Base-by-base conservation (phyloP, 2,329 filamentous ascomycete genomes). In the Trichoderma brevicompactum region DNA sequence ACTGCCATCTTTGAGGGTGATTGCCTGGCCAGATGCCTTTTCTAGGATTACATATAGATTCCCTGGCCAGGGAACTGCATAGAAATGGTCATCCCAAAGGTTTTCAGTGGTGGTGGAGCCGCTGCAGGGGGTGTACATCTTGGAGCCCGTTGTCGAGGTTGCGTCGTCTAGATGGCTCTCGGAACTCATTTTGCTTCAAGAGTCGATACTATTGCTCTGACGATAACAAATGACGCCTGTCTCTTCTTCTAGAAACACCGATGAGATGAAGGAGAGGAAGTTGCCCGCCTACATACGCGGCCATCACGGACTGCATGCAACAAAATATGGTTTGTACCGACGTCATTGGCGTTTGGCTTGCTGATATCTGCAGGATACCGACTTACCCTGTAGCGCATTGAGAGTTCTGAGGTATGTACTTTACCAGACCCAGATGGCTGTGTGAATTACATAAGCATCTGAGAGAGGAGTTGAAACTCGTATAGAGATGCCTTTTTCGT, bases 41-140 rank as follows among this genome's bases (percentile, higher is more conserved):
- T 61, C 17, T 1, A 38, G 5, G n/a, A 61, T 61, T 4, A 19
- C 13, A 8, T 48, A 49, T 10, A 48, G 17, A 5, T 17, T 15
- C 28, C 44, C 56, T 3, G 56, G 56, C 56, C 56, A 61, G 10
- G 56, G 56, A 19, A 49, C 44, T 23, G 46, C 34, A 15, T 60
- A 38, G 17, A 28, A 28, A 28, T 19, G 8, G 15, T 36, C 56
- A 38, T 40, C 34, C 44, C 56, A 50, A 6, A 12, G 7, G 34
- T 61, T 44, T 7, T 50, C 23, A 13, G 34, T 32, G 4, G 23
- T n/a, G 13, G 48, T 38, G 7, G 36, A 38, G 36, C 36, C 9
- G 13, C 28, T 28, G 13, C 48, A 13, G 28, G 48, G 48, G 7
- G 48, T 50, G 4, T 50, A 28, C 15, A 50, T 50, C 48, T 23